Percentiles rank a stretch among this genome's conserved stretches.
phyloP scores from a whole-genome alignment of 2,329 filamentous ascomycete species.

The Neofusicoccum umdonicola region DNA sequence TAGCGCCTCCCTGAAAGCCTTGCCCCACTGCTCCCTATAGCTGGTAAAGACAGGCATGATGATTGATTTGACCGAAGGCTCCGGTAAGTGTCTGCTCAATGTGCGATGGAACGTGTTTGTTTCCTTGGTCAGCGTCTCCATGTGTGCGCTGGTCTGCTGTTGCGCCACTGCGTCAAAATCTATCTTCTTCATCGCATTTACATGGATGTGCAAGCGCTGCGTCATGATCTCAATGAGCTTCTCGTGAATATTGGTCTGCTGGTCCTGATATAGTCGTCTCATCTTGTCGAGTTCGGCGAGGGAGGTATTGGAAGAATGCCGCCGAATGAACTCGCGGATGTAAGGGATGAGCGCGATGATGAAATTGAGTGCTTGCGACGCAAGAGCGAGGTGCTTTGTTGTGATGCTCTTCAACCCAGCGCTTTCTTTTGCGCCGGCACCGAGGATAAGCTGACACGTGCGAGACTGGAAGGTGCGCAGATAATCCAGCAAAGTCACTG shows the following conservation, averaged over 20 bases:
- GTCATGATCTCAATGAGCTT: slow-evolving; percentile 94
- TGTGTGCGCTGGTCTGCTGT: slow-evolving; percentile 62
- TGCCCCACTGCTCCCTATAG: slow-evolving; percentile 76
- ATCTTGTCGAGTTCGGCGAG: slow-evolving; percentile 87
- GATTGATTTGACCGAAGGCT: slow-evolving; percentile 73
- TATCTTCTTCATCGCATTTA: slow-evolving; percentile 70
- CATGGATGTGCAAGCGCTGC: slow-evolving; percentile 69
- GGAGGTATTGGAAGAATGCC: slow-evolving; percentile 55
- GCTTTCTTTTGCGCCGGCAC: slow-evolving; percentile 83
- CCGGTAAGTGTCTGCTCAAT: slow-evolving; percentile 75
- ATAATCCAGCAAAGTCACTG: slow-evolving; percentile 75
- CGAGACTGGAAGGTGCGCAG: slow-evolving; percentile 93
- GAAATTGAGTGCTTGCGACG: slow-evolving; percentile 85
- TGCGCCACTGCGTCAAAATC: slow-evolving; percentile 65
- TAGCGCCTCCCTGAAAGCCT: slow-evolving; percentile 63
- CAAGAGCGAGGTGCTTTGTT: slow-evolving; percentile 88
- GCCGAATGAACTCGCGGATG: slow-evolving; percentile 83
- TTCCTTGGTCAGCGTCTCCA: slow-evolving; percentile 85
- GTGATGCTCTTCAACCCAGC: slow-evolving; percentile 95
- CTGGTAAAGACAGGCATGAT: slow-evolving; percentile 81
- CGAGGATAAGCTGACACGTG: slow-evolving; percentile 92
- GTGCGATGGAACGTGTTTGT: slow-evolving; percentile 82
- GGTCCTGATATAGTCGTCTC: slow-evolving; percentile 78
- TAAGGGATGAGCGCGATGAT: slow-evolving; percentile 85
- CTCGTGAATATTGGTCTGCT: slow-evolving; percentile 86